Base-by-base conservation (phyloP, 305 asterid genomes). In the Ruellia speciosa region DNA sequence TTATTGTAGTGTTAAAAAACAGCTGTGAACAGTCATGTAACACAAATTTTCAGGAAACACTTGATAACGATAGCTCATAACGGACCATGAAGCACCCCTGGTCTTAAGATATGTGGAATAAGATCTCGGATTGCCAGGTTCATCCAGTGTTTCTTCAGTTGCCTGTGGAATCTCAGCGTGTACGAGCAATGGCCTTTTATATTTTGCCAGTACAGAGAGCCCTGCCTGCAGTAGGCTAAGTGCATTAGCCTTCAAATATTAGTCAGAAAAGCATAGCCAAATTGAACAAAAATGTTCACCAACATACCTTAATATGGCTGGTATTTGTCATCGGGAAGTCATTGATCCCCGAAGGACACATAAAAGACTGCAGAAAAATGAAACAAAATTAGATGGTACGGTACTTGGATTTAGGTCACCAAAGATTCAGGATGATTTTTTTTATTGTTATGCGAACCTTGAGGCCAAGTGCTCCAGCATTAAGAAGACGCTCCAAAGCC, bases 341-440 rank as follows among this genome's bases (percentile, higher is more conserved):
- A 34, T 86, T 79, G 77, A 86, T 92, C 55, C 99, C 99, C 0
- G 99, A 92, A 49, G 95, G 96, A 62, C 90, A 80, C 99, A 92
- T 92, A 79, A 92, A 88, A 64, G 99, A 92, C 99, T 92, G 65
- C 75, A 65, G 12, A 58, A 64, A 55, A 59, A n/a, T 18, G 7
- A 18, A 52, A 12, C 40, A 52, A 19, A 9, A 9, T 11, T 18
- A 52, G 24, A n/a, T 31, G 14, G 24, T 50, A 10, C 3, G 14
- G 1, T 39, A 7, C 2, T 1, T 24, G 31, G 31, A 24, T 1
- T 24, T 24, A 24, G 31, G 31, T 4, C 4, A 24, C 31, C 31
- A 24, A 1, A 24, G 3, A 24, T 24, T 24, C 31, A 24, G 31
- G 3, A 24, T 24, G 4, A 24, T 24, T 24, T 24, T 1, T 24